These are phyloP conservation scores for Artemisia tridentata DNA, from an alignment of 129 eudicot genomes.

Conservation along the genomic window DNA sequence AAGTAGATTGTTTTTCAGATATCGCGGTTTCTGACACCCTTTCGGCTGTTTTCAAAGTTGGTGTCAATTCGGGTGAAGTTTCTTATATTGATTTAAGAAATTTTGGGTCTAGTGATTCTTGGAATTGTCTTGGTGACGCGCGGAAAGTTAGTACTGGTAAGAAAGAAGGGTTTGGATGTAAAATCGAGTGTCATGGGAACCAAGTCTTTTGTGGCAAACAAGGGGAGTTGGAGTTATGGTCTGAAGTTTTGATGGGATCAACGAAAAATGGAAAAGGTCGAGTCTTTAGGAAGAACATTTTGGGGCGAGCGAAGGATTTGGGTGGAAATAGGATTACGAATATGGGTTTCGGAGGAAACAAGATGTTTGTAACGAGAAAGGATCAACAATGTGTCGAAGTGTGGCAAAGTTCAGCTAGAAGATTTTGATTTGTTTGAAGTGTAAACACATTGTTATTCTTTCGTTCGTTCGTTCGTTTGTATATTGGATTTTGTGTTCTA, in stretches of 20 bases:
- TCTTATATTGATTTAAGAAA: constrained; percentile 68
- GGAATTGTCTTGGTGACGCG: constrained; percentile 71
- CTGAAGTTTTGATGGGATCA: constrained; percentile 61
- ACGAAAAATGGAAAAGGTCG: constrained; percentile 37
- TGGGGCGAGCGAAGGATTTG: constrained; percentile 74
- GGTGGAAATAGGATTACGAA: constrained; percentile 56
- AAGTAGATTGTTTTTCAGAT: constrained; percentile 76
- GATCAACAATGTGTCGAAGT: constrained; percentile 83
- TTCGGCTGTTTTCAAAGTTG: constrained; percentile 71
- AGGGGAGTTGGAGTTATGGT: constrained; percentile 75
- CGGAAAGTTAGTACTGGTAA: constrained; percentile 52
- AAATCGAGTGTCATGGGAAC: constrained; percentile 62
- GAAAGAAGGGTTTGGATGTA: constrained; percentile 81
- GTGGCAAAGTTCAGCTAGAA: constrained; percentile 73
- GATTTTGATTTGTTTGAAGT: constrained; percentile 34
- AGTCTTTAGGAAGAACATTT: constrained; percentile 58
- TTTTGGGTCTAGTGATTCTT: constrained; percentile 47
- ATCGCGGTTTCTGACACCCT: constrained; percentile 54
- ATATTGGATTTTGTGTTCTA: constrained; percentile 10
- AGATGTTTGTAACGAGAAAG: constrained; percentile 84
- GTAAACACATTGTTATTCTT: constrained; percentile 11
- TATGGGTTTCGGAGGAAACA: constrained; percentile 80
- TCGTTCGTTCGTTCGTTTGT: constrained; percentile 20
- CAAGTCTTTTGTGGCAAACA: constrained; percentile 73
- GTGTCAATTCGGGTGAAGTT: constrained; percentile 80